Evolutionary conservation across 73 alveolate genomes (phyloP), one percentile per base, ranked within the genome.

Genomic region (Urostyla sp.): DNA sequence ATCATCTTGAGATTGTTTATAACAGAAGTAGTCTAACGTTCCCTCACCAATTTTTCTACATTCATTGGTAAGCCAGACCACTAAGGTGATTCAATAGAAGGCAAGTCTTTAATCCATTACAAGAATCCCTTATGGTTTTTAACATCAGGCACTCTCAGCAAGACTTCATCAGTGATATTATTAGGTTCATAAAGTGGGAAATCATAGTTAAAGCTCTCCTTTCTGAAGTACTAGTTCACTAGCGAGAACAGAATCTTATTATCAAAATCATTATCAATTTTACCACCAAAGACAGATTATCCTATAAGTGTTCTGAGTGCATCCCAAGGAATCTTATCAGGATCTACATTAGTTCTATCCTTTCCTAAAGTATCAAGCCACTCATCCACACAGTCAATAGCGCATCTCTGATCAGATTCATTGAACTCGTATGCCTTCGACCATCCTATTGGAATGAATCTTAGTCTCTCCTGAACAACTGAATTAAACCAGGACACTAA

Each of bases 401-500:
- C 96, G 82, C 99, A 98, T 87, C 96, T 96, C 79, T 97, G 94
- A 75, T 98, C 99, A 26, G 99, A 96, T 85, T 98, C 99, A 73
- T 98, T 96, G 89, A 98, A 98, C 80, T 98, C 99, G 78, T 98
- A 98, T 58, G 77, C 79, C 89, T 98, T 98, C 75, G 98, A 94
- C 99, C 99, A 98, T 34, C 99, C 99, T 24, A 95, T 92, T 27
- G 99, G 99, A 16, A 97, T 95, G 80, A 90, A 95, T 88, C 99
- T 94, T 30, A 92, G 87, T 61, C 99, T 72, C 60, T 97, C 99
- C 52, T 94, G 92, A 30, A 97, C 85, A 0, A 97, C 99, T 36
- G 99, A 99, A 67, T 98, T 99, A 92, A 98, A 94, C 99, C 99
- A 96, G 32, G 99, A 95, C 23, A 98, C 92, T 52, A 98, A 69